Conservation (phyloP, 2,329 filamentous ascomycete genomes). For the Talaromyces sp. region DNA sequence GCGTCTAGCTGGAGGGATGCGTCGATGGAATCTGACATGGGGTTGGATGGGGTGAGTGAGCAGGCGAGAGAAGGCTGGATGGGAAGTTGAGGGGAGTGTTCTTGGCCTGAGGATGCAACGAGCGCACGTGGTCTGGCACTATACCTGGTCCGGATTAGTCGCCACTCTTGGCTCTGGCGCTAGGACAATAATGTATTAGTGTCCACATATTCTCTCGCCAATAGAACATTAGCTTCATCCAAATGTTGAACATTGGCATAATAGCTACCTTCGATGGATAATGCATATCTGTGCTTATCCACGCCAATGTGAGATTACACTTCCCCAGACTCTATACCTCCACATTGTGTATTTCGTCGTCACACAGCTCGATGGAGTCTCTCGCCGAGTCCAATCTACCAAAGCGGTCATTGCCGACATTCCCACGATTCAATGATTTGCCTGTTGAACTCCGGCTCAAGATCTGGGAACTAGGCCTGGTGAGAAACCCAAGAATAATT, state of each 20-base stretch:
- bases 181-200: not conserved
- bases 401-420: not conserved
- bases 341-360: not conserved
- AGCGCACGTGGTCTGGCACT: not conserved
- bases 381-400: not conserved
- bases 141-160: not conserved
- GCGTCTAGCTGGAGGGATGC: not conserved
- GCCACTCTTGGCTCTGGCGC: not conserved
- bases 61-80: not conserved
- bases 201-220: constrained; percentile 8
- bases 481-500: not conserved
- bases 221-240: too few species aligned
- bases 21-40: not conserved
- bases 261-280: too few species aligned
- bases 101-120: not conserved
- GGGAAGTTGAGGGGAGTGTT: not conserved
- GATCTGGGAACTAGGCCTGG: not conserved
- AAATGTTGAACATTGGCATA: too few species aligned
- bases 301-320: not conserved
- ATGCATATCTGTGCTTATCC: too few species aligned
- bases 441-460: not conserved
- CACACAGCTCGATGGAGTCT: not conserved
- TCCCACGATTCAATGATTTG: not conserved
- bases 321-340: not conserved
- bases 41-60: not conserved